Percentiles rank a stretch among this genome's conserved stretches.
Evolutionary conservation across 1,284 basidiomycete genomes (phyloP).

Genomic region (Sparassis latifolia): DNA sequence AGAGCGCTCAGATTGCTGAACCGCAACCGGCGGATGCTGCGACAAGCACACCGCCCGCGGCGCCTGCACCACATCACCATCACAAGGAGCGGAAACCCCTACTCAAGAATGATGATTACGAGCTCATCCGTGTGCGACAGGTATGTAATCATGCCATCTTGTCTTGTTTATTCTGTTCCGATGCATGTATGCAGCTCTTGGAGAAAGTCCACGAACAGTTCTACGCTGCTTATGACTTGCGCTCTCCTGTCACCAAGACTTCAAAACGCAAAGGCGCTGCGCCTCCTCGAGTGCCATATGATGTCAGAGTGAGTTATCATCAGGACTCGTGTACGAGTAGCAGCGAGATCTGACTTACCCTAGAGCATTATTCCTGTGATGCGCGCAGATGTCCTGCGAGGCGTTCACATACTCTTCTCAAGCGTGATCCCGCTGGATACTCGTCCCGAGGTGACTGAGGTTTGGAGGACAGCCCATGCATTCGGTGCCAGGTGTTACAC

Average conservation of each 20-base stretch:
- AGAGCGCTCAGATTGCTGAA: slow-evolving; percentile 8
- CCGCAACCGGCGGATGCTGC: neutral
- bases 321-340: neutral
- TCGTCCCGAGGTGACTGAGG: slow-evolving; percentile 72
- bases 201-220: slow-evolving; percentile 72
- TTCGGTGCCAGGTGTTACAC: slow-evolving; percentile 84
- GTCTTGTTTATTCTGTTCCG: too few relatives aligned
- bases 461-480: slow-evolving; percentile 82
- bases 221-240: slow-evolving; percentile 58
- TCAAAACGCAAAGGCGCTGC: slow-evolving; percentile 26
- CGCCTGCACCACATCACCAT: too few relatives aligned
- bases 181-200: slow-evolving; percentile 48
- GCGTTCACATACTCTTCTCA: slow-evolving; percentile 84
- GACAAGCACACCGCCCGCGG: slow-evolving; percentile 32
- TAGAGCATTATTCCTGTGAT: slow-evolving; percentile 81
- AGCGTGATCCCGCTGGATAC: slow-evolving; percentile 88
- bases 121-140: slow-evolving; percentile 70
- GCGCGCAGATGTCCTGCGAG: slow-evolving; percentile 70
- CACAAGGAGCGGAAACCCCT: slow-evolving; percentile 53
- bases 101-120: slow-evolving; percentile 84
- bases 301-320: slow-evolving; percentile 54
- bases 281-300: slow-evolving; percentile 27
- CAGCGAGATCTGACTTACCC: neutral
- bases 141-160: slow-evolving; percentile 35
- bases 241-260: slow-evolving; percentile 29